phyloP scores from a whole-genome alignment of 2,329 filamentous ascomycete genomes.

The Sporothrix pseudoabietina region DNA sequence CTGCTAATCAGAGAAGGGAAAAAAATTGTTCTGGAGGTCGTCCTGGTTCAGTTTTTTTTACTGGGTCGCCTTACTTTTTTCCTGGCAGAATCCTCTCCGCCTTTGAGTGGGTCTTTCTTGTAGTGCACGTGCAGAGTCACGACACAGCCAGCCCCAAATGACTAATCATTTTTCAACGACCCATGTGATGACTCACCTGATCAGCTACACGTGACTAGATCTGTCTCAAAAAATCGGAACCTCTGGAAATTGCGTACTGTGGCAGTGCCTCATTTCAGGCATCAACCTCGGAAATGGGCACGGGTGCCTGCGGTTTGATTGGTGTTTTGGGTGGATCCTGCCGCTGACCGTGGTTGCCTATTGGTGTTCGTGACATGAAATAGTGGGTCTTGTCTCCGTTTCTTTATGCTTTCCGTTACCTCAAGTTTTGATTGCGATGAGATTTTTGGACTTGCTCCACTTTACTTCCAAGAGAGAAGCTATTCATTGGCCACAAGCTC shows the following conservation, averaged over 20 bases:
- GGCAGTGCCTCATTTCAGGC: slow-evolving; percentile 24
- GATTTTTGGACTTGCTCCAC: not conserved
- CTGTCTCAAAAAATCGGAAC: not conserved
- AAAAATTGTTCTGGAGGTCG: slow-evolving; percentile 20
- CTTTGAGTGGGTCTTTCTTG: slow-evolving; percentile 13
- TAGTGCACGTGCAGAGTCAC: not conserved
- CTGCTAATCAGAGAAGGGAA: not conserved
- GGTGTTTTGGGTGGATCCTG: not conserved
- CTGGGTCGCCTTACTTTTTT: slow-evolving; percentile 26
- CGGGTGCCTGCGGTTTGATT: slow-evolving; percentile 6
- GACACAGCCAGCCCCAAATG: not conserved
- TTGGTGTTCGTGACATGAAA: not conserved
- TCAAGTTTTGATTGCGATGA: slow-evolving; percentile 21
- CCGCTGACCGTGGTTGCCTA: not conserved
- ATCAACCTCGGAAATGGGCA: slow-evolving; percentile 15
- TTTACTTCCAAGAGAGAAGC: too few relatives aligned
- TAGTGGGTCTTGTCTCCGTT: not conserved
- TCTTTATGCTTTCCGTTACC: slow-evolving; percentile 18
- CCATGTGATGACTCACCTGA: not conserved
- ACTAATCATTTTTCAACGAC: not conserved
- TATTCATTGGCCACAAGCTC: not conserved
- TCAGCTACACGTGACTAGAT: not conserved
- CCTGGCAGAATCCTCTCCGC: slow-evolving; percentile 32
- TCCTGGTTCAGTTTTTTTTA: slow-evolving; percentile 23
- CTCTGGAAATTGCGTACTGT: slow-evolving; percentile 26